Percentiles rank a stretch among this genome's conserved stretches.
phyloP scores from a whole-genome alignment of 1,284 basidiomycete genomes.

The Phenoliferia sp. region DNA sequence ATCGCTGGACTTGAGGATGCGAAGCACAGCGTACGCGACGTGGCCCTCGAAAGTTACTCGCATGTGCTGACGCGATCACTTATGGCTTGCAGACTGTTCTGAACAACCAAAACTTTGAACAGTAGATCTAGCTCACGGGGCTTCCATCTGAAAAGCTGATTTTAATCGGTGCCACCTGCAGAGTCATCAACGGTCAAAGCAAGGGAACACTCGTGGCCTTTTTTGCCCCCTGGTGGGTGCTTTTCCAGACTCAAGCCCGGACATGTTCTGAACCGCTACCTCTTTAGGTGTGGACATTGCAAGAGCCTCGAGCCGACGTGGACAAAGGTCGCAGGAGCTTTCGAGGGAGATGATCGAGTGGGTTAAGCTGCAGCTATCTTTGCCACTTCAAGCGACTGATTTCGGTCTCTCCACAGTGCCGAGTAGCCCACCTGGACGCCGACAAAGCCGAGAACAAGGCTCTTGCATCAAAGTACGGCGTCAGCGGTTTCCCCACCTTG shows the following conservation, averaged over 20 bases:
- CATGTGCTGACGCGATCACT: background rate
- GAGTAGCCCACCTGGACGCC: constrained; percentile 86
- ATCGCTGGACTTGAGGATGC: constrained; percentile 54
- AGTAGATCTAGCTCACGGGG: constrained; percentile 38
- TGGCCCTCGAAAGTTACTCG: background rate
- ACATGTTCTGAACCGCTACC: no score
- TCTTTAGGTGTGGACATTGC: constrained; percentile 51
- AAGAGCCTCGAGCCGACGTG: constrained; percentile 63
- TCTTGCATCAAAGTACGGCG: constrained; percentile 56
- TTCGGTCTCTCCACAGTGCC: constrained; percentile 51
- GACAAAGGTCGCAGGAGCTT: constrained; percentile 75
- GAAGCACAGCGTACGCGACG: constrained; percentile 17
- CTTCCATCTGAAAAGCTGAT: background rate
- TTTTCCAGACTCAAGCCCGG: no score
- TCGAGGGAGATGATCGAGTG: constrained; percentile 70
- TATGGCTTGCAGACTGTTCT: constrained; percentile 55
- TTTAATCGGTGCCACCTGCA: background rate
- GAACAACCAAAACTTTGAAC: constrained; percentile 67
- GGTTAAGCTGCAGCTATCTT: constrained; percentile 32
- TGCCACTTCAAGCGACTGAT: background rate
- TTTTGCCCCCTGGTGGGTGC: constrained; percentile 39
- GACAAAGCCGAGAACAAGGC: constrained; percentile 75
- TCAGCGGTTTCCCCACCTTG: constrained; percentile 71
- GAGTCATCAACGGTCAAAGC: background rate
- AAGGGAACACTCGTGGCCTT: constrained; percentile 51